These are phyloP conservation scores for Amborella trichopoda DNA, from an alignment of 164 flowering plant species.

Conservation along the genomic window DNA sequence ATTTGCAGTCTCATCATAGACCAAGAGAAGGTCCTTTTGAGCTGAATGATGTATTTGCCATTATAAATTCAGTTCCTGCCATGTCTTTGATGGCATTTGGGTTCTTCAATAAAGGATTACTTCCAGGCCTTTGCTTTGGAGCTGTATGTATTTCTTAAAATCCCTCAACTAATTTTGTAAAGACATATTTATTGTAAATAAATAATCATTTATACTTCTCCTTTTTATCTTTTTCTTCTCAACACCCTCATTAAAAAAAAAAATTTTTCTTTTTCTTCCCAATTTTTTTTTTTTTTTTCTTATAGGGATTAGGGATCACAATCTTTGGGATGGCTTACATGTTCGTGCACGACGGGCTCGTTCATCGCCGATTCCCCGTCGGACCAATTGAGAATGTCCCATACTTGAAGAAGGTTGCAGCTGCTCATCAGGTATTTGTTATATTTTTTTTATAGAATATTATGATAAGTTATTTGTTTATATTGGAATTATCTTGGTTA, in stretches of 20 bases:
- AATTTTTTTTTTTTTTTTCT: no score
- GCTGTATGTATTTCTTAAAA: constrained; percentile 40
- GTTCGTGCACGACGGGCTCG: constrained; percentile 94
- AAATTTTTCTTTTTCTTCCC: no score
- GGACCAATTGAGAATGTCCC: constrained; percentile 90
- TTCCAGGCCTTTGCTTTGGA: constrained; percentile 80
- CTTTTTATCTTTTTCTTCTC: no score
- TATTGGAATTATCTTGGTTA: not conserved
- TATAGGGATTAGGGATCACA: constrained; percentile 86
- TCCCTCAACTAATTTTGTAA: no score
- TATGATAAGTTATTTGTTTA: constrained; percentile 4
- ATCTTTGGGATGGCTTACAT: constrained; percentile 91
- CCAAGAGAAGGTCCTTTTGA: constrained; percentile 81
- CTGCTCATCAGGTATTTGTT: constrained; percentile 55
- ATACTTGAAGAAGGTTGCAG: constrained; percentile 61
- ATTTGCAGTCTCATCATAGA: constrained; percentile 57
- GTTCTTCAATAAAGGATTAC: constrained; percentile 59
- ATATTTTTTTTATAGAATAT: not conserved
- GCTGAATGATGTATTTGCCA: constrained; percentile 68
- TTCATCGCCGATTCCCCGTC: constrained; percentile 79
- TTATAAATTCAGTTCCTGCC: constrained; percentile 64
- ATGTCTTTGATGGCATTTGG: constrained; percentile 60
- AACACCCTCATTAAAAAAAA: no score
- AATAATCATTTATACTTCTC: no score
- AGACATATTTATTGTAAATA: no score